These are phyloP conservation scores for Taxillus chinensis DNA, from an alignment of 164 flowering plant species.

Conservation along the genomic window DNA sequence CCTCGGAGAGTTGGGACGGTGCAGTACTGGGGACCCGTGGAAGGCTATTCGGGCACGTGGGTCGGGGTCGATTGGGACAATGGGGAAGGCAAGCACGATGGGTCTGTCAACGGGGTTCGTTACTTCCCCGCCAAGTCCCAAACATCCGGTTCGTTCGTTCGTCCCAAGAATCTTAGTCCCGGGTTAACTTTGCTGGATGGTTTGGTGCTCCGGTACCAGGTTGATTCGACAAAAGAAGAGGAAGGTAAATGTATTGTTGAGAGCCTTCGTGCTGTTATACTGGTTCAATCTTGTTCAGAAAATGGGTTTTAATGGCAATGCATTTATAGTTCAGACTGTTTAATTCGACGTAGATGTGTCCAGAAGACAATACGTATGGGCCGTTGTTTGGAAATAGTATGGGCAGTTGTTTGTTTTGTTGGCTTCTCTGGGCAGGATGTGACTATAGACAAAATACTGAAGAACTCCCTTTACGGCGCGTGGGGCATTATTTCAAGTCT, in stretches of 20 bases:
- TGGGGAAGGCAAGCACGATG: constrained; percentile 84
- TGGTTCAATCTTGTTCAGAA: no score
- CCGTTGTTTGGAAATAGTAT: no score
- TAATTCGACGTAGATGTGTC: no score
- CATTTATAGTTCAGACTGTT: no score
- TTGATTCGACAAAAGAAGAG: constrained; percentile 60
- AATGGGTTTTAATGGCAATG: no score
- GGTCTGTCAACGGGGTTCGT: constrained; percentile 55
- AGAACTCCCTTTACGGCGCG: no score
- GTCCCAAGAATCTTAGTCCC: constrained; percentile 42
- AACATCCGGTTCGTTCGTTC: constrained; percentile 65
- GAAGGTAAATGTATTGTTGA: constrained; percentile 36
- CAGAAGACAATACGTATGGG: no score
- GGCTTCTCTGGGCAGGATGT: no score
- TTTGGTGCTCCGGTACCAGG: constrained; percentile 48
- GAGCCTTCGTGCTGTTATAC: no score
- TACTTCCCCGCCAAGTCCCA: constrained; percentile 53
- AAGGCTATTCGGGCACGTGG: constrained; percentile 69
- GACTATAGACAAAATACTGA: no score
- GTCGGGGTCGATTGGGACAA: constrained; percentile 95
- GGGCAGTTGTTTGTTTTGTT: no score
- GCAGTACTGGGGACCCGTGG: constrained; percentile 62
- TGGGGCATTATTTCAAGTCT: no score
- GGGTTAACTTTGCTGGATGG: constrained; percentile 76
- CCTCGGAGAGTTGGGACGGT: constrained; percentile 62